A percentile compares a stretch with the other conserved stretches of the same genome.
phyloP scores from a whole-genome alignment of 2,329 filamentous ascomycete genomes.

The Xylariaceae sp. region DNA sequence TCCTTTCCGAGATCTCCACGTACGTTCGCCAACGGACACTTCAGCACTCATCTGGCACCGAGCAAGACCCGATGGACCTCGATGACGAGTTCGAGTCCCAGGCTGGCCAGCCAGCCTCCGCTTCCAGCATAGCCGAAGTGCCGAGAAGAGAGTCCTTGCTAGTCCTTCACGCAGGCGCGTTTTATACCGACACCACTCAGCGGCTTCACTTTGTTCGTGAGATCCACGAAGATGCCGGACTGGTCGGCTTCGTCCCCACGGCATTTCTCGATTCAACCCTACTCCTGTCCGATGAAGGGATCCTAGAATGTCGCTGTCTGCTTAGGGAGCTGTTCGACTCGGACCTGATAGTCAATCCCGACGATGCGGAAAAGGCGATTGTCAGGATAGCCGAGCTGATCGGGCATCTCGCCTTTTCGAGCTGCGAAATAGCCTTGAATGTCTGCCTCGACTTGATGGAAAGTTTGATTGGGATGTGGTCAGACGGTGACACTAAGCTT shows the following conservation, averaged over 20 bases:
- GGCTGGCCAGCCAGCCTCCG: conserved; percentile 40
- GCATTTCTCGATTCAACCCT: conserved; percentile 46
- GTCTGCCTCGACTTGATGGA: conserved; percentile 64
- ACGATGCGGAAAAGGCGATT: conserved; percentile 43
- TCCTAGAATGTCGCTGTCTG: conserved; percentile 47
- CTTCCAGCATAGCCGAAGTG: conserved; percentile 35
- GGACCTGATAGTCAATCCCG: conserved; percentile 44
- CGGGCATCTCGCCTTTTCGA: conserved; percentile 55
- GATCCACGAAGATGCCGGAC: conserved; percentile 38
- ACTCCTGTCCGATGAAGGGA: conserved; percentile 45
- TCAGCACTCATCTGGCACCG: conserved; percentile 28
- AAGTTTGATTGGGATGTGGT: conserved; percentile 60
- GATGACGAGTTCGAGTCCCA: conserved; percentile 62
- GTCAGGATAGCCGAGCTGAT: conserved; percentile 48
- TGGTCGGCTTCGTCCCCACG: conserved; percentile 46
- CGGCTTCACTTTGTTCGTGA: conserved; percentile 42
- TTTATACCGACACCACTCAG: conserved; percentile 42
- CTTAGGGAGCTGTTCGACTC: conserved; percentile 49
- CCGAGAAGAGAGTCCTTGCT: conserved; percentile 43
- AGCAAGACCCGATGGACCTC: conserved; percentile 34
- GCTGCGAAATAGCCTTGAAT: conserved; percentile 67
- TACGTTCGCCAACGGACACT: conserved; percentile 29
- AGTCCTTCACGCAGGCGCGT: conserved; percentile 38
- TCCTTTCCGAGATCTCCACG: conserved; percentile 38
- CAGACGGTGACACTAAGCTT: conserved; percentile 52